A percentile compares a stretch with the other conserved stretches of the same genome.
phyloP scores from a whole-genome alignment of 495 filamentous ascomycete genomes.

The Aspergillus coremiiformis region DNA sequence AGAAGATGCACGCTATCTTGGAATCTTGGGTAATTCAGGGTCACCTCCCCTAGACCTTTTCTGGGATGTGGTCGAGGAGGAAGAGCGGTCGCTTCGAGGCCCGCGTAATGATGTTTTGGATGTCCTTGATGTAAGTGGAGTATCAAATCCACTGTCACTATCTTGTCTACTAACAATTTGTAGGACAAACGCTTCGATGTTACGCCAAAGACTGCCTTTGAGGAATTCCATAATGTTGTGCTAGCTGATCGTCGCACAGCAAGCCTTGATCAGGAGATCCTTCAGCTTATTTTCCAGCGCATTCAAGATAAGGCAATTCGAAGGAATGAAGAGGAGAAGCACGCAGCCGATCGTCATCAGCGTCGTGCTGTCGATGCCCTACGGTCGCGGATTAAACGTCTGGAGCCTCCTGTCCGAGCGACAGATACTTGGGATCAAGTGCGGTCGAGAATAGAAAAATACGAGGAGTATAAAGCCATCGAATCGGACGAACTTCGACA shows the following conservation, averaged over 20 bases:
- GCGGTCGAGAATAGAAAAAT: slow-evolving; percentile 65
- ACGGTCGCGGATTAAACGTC: slow-evolving; percentile 78
- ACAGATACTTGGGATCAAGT: slow-evolving; percentile 83
- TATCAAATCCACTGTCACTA: background rate
- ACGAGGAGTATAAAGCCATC: slow-evolving; percentile 75
- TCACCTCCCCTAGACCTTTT: slow-evolving; percentile 91
- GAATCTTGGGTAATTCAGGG: slow-evolving; percentile 77
- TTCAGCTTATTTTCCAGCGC: slow-evolving; percentile 74
- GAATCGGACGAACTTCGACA: slow-evolving; percentile 74
- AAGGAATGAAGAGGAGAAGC: slow-evolving; percentile 78
- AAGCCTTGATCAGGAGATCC: slow-evolving; percentile 67
- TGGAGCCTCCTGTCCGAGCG: slow-evolving; percentile 74
- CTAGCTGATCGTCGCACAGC: slow-evolving; percentile 77
- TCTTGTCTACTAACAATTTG: slow-evolving; percentile 12
- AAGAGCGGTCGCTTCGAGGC: slow-evolving; percentile 73
- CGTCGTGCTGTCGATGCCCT: slow-evolving; percentile 78
- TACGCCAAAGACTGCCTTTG: slow-evolving; percentile 72
- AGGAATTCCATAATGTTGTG: slow-evolving; percentile 75
- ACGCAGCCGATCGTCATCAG: slow-evolving; percentile 74
- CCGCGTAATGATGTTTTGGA: slow-evolving; percentile 82
- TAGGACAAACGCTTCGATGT: slow-evolving; percentile 90
- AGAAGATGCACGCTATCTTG: slow-evolving; percentile 75
- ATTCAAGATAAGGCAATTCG: slow-evolving; percentile 72
- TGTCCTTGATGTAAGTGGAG: slow-evolving; percentile 70
- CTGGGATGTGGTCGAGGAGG: slow-evolving; percentile 94